A percentile compares a stretch with the other conserved stretches of the same genome.
Evolutionary conservation across 139 green algal genomes (phyloP).

Genomic region (Choricystis sp.): DNA sequence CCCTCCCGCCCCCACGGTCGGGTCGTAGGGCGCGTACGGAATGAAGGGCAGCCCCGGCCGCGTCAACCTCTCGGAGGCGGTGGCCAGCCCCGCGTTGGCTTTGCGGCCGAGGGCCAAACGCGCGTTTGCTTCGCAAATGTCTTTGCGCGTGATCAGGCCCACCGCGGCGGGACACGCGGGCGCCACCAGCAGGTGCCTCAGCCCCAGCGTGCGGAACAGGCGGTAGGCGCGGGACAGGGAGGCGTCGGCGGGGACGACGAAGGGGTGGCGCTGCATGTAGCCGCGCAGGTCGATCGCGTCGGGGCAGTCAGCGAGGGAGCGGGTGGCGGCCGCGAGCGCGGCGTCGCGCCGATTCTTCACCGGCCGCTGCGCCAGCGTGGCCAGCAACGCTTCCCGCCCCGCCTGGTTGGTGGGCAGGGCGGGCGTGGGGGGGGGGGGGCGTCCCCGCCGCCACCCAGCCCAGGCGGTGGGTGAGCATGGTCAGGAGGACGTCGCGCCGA

Average conservation of each 20-base stretch:
- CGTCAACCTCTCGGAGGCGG: not conserved
- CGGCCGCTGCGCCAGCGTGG: not conserved
- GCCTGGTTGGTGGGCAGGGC: not conserved
- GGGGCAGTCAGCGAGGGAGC: not conserved
- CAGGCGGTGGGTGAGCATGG: slow-evolving; percentile 26
- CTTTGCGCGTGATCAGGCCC: slow-evolving; percentile 63
- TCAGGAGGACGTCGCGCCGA: slow-evolving; percentile 17
- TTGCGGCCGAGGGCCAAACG: slow-evolving; percentile 28
- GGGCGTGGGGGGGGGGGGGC: too few relatives aligned
- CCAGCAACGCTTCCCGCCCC: not conserved
- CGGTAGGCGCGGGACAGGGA: slow-evolving; percentile 50
- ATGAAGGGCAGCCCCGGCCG: slow-evolving; percentile 21
- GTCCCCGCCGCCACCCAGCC: slow-evolving; percentile 6
- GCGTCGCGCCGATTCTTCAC: not conserved
- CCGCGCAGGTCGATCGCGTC: slow-evolving; percentile 26
- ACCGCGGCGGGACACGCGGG: slow-evolving; percentile 37
- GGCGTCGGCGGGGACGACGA: slow-evolving; percentile 25
- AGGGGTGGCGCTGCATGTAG: slow-evolving; percentile 46
- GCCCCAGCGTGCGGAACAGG: slow-evolving; percentile 64
- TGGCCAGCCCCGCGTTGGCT: slow-evolving; percentile 10
- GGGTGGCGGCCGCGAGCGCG: slow-evolving; percentile 1
- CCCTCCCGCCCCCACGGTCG: slow-evolving; percentile 5
- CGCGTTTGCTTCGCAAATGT: slow-evolving; percentile 37
- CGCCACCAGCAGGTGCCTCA: slow-evolving; percentile 61
- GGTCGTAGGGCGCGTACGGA: slow-evolving; percentile 22